These are phyloP conservation scores for Eucalyptus sp. DNA, from an alignment of 345 rosid genomes.

Conservation along the genomic window DNA sequence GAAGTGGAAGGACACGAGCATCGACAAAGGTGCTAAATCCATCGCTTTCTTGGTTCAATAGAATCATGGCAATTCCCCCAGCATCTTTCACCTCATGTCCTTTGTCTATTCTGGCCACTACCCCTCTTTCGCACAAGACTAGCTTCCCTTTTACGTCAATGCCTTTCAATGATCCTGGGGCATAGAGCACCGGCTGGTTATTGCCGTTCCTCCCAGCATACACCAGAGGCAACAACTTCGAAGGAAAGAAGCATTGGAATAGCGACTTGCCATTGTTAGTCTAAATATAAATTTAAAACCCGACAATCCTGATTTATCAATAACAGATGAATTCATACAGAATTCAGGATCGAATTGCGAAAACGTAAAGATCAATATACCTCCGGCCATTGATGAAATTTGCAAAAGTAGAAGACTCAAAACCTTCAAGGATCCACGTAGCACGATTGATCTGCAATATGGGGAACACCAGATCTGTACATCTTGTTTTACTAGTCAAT, in stretches of 20 bases:
- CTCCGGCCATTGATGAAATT: too few relatives aligned
- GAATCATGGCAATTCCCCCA: slow-evolving; percentile 37
- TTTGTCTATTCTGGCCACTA: slow-evolving; percentile 11
- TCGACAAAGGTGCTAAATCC: slow-evolving; percentile 26
- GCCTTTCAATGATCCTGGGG: slow-evolving; percentile 5
- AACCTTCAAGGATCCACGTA: too few relatives aligned
- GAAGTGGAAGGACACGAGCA: slow-evolving; percentile 33
- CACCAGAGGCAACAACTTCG: slow-evolving; percentile 19
- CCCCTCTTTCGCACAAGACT: slow-evolving; percentile 36
- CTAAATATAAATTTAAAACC: too few relatives aligned
- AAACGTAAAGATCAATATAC: too few relatives aligned
- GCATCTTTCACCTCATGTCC: slow-evolving; percentile 33
- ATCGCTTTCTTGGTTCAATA: slow-evolving; percentile 9
- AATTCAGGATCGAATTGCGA: too few relatives aligned
- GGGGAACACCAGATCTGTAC: too few relatives aligned
- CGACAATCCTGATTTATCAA: too few relatives aligned
- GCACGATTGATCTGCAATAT: too few relatives aligned
- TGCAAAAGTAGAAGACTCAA: too few relatives aligned
- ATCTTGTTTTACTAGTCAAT: too few relatives aligned
- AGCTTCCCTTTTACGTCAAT: slow-evolving; percentile 21
- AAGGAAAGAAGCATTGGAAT: slow-evolving; percentile 25
- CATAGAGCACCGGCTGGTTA: slow-evolving; percentile 7
- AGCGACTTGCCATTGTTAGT: slow-evolving; percentile 20
- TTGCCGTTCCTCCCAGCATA: slow-evolving; percentile 19
- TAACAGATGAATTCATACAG: too few relatives aligned